These are phyloP conservation scores for Xylariaceae sp. DNA, from an alignment of 2,329 filamentous ascomycete genomes.

Conservation along the genomic window DNA sequence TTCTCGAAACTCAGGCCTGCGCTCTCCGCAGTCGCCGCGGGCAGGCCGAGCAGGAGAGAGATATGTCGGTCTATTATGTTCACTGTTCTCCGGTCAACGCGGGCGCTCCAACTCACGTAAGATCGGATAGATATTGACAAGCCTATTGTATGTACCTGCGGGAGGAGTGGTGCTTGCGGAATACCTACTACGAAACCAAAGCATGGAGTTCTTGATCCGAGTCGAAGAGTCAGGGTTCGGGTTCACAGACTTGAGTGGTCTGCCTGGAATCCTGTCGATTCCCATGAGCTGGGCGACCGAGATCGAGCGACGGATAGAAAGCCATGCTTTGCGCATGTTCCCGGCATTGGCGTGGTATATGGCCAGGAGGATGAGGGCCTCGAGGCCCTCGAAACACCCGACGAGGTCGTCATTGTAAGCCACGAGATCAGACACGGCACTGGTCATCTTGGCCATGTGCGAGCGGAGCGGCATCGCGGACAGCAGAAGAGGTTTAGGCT, in stretches of 20 bases:
- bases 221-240: conserved; percentile 23
- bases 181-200: conserved; percentile 46
- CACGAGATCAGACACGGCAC: conserved; percentile 30
- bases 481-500: conserved; percentile 22
- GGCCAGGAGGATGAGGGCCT: conserved; percentile 41
- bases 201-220: conserved; percentile 21
- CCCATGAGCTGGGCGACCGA: conserved; percentile 45
- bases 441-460: conserved; percentile 26
- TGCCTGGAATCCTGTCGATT: conserved; percentile 29
- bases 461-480: conserved; percentile 15
- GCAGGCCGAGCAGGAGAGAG: conserved; percentile 43
- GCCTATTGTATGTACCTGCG: too few relatives aligned
- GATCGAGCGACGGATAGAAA: conserved; percentile 41
- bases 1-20: conserved; percentile 25
- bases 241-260: conserved; percentile 31
- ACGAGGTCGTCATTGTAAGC: conserved; percentile 44
- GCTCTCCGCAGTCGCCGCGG: conserved; percentile 34
- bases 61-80: conserved; percentile 44
- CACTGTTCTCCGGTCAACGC: too few relatives aligned
- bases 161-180: too few relatives aligned
- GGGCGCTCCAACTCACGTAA: too few relatives aligned
- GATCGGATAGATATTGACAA: too few relatives aligned
- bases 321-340: conserved; percentile 47
- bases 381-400: conserved; percentile 43
- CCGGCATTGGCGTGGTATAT: conserved; percentile 45